Evolutionary conservation across 192 early-diverging fungal species (phyloP).

Genomic region (Podila epigama): DNA sequence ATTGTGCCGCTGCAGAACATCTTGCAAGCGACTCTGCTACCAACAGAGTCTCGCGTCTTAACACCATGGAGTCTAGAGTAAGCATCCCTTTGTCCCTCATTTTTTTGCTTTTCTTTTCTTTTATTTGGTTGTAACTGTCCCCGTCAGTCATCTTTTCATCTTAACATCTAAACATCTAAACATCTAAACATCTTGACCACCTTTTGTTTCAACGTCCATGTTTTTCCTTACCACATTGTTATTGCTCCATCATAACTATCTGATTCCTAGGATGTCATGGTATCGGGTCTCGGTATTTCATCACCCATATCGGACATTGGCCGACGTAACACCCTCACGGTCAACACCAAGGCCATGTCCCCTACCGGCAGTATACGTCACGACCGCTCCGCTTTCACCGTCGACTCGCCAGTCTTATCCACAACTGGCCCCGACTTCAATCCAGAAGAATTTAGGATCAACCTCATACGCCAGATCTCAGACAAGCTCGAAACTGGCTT

Average conservation of each 20-base stretch:
- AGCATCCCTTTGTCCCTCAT: too few relatives aligned
- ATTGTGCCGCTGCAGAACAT: constrained; percentile 25
- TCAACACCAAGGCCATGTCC: constrained; percentile 33
- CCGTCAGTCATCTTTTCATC: too few relatives aligned
- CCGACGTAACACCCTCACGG: constrained; percentile 17
- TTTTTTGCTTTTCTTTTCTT: too few relatives aligned
- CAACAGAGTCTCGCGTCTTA: constrained; percentile 14
- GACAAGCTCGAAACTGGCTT: constrained; percentile 35
- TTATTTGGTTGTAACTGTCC: too few relatives aligned
- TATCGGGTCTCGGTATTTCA: constrained; percentile 35
- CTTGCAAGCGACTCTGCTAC: constrained; percentile 1
- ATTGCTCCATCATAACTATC: too few relatives aligned
- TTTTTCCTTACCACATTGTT: too few relatives aligned
- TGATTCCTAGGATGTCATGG: constrained; percentile 28
- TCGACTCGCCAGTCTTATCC: constrained; percentile 16
- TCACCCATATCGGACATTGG: constrained; percentile 9
- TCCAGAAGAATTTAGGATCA: constrained; percentile 43
- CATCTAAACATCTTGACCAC: too few relatives aligned
- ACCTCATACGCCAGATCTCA: constrained; percentile 40
- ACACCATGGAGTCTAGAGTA: constrained; percentile 32
- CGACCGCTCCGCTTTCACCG: constrained; percentile 20
- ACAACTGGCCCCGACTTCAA: constrained; percentile 27
- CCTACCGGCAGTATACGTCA: constrained; percentile 6
- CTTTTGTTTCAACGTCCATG: too few relatives aligned
- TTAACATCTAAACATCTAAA: too few relatives aligned